Evolutionary conservation across 106 monocot genomes (phyloP).

Genomic region (Apostasia ramifera): DNA sequence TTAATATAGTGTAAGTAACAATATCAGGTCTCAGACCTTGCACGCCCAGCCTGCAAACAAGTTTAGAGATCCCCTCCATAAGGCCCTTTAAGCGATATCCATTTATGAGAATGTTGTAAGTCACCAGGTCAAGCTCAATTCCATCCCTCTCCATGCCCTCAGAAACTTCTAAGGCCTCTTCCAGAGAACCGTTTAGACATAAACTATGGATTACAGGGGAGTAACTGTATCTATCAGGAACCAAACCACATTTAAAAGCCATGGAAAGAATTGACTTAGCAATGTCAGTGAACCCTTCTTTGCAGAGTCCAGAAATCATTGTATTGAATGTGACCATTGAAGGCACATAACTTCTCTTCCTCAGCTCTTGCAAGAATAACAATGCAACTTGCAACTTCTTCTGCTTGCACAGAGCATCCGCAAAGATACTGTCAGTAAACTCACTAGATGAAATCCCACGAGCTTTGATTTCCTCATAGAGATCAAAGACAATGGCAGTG

Average conservation of each 20-base stretch:
- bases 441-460: conserved; percentile 24
- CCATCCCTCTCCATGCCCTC: conserved; percentile 47
- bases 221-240: conserved; percentile 53
- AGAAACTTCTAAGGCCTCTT: conserved; percentile 47
- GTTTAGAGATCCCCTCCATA: conserved; percentile 23
- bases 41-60: conserved; percentile 33
- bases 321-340: conserved; percentile 37
- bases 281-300: conserved; percentile 19
- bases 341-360: conserved; percentile 22
- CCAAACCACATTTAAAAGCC: conserved; percentile 50
- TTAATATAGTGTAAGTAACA: conserved; percentile 67
- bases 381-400: conserved; percentile 38
- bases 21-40: conserved; percentile 51
- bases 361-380: conserved; percentile 45
- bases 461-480: conserved; percentile 34
- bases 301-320: conserved; percentile 48
- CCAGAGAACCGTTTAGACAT: conserved; percentile 34
- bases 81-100: conserved; percentile 44
- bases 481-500: conserved; percentile 21
- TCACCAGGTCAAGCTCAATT: conserved; percentile 44
- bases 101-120: conserved; percentile 58
- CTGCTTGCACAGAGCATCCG: conserved; percentile 59
- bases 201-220: conserved; percentile 52
- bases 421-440: conserved; percentile 28
- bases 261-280: conserved; percentile 47